Evolutionary conservation across 2,329 filamentous ascomycete species (phyloP), one percentile per base, ranked within the genome.

Genomic region (Scytalidium lignicola): DNA sequence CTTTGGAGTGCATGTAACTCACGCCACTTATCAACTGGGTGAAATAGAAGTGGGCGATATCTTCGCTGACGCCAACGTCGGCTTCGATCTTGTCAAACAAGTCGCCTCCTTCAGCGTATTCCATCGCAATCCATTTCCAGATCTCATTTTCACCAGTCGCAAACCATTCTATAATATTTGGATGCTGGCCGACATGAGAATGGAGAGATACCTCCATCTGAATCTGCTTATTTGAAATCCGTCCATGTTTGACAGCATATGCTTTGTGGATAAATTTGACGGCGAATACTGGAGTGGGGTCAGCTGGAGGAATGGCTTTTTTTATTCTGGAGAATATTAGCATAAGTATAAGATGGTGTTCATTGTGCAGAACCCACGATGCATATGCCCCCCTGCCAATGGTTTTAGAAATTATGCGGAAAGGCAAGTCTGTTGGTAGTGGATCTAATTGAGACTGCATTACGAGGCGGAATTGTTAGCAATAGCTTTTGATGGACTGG

Each of bases 61-160:
- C 89, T 67, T 95, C 84, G 6, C 86, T 82, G n/a, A 97, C 90
- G 43, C 93, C 93, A 41, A 92, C 88, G 67, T 99, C 93, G 17
- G 93, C 91, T 71, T 99, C 95, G 60, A 99, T 97, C 74, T 99
- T 99, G 81, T 99, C 93, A 67, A 99, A 99, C 7, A 99, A 76
- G 65, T 99, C 93, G 10, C 93, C 93, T 40, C 93, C 93, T 60
- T 95, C 89, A 42, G 93, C 93, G 58, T 89, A 86, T 69, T 99
- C 93, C 90, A 99, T 96, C 37, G 91, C 92, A 59, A 99, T 96
- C 93, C 93, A 99, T 59, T 88, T 82, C 92, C 93, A 99, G 17
- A 85, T 72, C 0, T 76, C 63, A 65, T 99, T 91, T 67, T 96
- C 89, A 48, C 90, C 92, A 1, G 85, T 87, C 40, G 86, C 85